phyloP scores from a whole-genome alignment of 2,329 filamentous ascomycete species.

The Daldinia sp. region DNA sequence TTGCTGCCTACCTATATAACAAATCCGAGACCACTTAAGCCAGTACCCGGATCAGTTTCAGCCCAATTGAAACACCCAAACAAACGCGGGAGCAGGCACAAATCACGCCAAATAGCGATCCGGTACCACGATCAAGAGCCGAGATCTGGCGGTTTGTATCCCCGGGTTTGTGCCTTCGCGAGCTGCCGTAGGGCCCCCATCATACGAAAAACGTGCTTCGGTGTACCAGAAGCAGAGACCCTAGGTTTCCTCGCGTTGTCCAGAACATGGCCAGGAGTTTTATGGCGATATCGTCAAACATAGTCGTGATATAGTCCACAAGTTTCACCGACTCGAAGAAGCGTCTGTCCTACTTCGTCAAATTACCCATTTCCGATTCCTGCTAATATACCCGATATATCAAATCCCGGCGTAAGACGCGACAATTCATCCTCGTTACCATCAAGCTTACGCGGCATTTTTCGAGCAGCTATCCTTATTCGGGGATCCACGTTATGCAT shows the following conservation, averaged over 20 bases:
- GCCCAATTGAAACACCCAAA: neutral
- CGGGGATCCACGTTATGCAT: neutral
- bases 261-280: neutral
- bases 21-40: neutral
- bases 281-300: conserved; percentile 3
- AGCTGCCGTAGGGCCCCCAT: neutral
- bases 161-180: neutral
- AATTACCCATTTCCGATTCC: conserved; percentile 1
- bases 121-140: conserved; percentile 8
- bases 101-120: conserved; percentile 20
- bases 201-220: neutral
- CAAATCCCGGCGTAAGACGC: conserved; percentile 15
- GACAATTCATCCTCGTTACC: neutral
- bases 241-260: neutral
- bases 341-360: conserved; percentile 8
- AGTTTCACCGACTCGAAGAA: neutral
- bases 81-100: conserved; percentile 10
- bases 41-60: neutral
- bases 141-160: conserved; percentile 6
- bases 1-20: neutral
- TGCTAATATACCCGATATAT: conserved; percentile 17
- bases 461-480: neutral
- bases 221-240: neutral
- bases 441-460: conserved; percentile 19
- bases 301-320: neutral